These are phyloP conservation scores for Fusarium xyrophilum DNA, from an alignment of 2,329 filamentous ascomycete species.

Conservation along the genomic window DNA sequence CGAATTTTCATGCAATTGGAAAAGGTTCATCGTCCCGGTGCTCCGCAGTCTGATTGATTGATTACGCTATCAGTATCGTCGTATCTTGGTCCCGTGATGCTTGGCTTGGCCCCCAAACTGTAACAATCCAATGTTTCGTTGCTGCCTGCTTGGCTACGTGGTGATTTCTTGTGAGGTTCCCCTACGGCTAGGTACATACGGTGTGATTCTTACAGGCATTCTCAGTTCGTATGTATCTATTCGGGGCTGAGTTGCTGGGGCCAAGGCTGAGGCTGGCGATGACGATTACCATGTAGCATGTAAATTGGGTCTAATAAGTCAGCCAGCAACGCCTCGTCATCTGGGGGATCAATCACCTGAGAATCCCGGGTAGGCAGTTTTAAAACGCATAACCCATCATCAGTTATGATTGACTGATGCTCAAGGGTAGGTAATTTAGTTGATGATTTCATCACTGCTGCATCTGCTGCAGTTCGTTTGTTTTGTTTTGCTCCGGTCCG, in stretches of 20 bases:
- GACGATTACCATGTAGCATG: slow-evolving; percentile 11
- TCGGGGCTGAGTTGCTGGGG: slow-evolving; percentile 21
- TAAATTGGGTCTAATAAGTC: not conserved
- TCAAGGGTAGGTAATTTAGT: not conserved
- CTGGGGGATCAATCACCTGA: slow-evolving; percentile 14
- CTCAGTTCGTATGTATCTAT: not conserved
- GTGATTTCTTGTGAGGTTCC: not conserved
- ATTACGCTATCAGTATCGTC: not conserved
- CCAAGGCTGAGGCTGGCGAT: not conserved
- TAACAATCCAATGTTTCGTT: slow-evolving; percentile 16
- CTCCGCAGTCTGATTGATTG: not conserved
- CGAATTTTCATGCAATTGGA: not conserved
- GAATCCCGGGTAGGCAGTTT: slow-evolving; percentile 8
- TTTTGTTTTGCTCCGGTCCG: not conserved
- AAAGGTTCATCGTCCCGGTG: not conserved
- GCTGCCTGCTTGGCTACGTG: not conserved
- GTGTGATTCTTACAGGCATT: not conserved
- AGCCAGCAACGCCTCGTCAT: slow-evolving; percentile 32
- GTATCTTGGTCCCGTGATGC: slow-evolving; percentile 18
- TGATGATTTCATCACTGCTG: not conserved
- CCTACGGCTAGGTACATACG: not conserved
- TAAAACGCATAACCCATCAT: slow-evolving; percentile 3
- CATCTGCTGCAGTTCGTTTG: not conserved
- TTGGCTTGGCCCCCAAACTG: slow-evolving; percentile 11
- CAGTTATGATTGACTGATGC: not conserved